phyloP scores from a whole-genome alignment of 768 basidiomycete genomes.

The Amanita inopinata region DNA sequence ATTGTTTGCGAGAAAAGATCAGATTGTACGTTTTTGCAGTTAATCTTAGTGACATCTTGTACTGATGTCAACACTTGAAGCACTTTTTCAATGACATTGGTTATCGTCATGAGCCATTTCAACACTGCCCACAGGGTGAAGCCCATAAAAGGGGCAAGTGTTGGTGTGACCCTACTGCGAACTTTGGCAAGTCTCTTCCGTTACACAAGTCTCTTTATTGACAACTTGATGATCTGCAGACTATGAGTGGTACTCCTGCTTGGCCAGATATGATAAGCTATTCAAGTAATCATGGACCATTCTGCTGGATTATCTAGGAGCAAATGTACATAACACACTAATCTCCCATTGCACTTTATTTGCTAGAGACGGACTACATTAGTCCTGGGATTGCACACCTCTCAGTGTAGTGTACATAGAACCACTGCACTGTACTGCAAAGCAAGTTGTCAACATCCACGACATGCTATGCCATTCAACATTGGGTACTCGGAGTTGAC shows the following conservation, averaged over 20 bases:
- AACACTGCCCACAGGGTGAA: constrained; percentile 81
- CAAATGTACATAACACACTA: background rate
- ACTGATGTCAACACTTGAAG: constrained; percentile 17
- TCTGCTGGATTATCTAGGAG: background rate
- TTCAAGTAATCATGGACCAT: constrained; percentile 30
- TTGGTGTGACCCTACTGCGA: constrained; percentile 70
- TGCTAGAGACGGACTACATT: too few relatives aligned
- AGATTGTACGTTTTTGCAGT: constrained; percentile 38
- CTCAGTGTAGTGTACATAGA: too few relatives aligned
- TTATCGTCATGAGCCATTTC: constrained; percentile 90
- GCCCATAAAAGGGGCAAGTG: constrained; percentile 72
- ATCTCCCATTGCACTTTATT: background rate
- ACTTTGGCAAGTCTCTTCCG: constrained; percentile 49
- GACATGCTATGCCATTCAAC: too few relatives aligned
- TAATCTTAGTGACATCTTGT: constrained; percentile 2
- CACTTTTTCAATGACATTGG: constrained; percentile 95
- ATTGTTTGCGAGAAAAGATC: constrained; percentile 78
- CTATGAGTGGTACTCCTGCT: constrained; percentile 83
- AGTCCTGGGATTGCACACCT: too few relatives aligned
- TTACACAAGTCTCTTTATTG: constrained; percentile 1
- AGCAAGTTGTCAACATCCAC: too few relatives aligned
- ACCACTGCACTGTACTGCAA: too few relatives aligned
- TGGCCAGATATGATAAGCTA: constrained; percentile 63
- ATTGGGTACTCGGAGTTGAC: too few relatives aligned
- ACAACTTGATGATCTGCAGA: constrained; percentile 29